Evolutionary conservation across 2,329 filamentous ascomycete species (phyloP).

Genomic region (Helminthosporium solani): DNA sequence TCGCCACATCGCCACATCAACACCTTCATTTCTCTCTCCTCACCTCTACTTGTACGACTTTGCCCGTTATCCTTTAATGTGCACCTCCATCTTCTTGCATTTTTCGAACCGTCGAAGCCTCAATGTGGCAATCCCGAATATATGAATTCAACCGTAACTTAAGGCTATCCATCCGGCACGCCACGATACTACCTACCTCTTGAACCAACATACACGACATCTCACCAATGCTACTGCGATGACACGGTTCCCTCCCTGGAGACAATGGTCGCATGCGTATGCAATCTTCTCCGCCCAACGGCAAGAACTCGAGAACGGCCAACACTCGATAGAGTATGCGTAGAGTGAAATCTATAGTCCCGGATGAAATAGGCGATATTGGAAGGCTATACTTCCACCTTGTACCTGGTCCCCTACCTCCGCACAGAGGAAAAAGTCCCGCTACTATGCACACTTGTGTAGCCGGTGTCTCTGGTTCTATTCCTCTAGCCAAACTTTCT

Average conservation of each 20-base stretch:
- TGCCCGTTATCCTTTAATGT: no score
- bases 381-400: background rate
- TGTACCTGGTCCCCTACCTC: background rate
- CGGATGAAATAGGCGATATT: background rate
- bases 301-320: background rate
- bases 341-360: background rate
- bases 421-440: background rate
- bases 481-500: slow-evolving; percentile 2
- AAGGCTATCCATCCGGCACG: background rate
- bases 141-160: background rate
- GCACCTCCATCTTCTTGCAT: background rate
- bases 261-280: background rate
- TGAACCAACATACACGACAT: no score
- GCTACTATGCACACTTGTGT: background rate
- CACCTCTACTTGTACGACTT: no score
- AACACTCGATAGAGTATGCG: background rate
- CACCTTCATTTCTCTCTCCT: no score
- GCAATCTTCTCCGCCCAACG: background rate
- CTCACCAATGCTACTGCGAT: background rate
- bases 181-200: background rate
- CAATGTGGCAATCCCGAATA: background rate
- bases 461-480: background rate
- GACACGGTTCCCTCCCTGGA: background rate
- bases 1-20: no score
- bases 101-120: background rate